Percentiles rank a stretch among this genome's conserved stretches.
Evolutionary conservation across 1,139 yeast species (phyloP).

Genomic region (Debaryomyces coudertii): DNA sequence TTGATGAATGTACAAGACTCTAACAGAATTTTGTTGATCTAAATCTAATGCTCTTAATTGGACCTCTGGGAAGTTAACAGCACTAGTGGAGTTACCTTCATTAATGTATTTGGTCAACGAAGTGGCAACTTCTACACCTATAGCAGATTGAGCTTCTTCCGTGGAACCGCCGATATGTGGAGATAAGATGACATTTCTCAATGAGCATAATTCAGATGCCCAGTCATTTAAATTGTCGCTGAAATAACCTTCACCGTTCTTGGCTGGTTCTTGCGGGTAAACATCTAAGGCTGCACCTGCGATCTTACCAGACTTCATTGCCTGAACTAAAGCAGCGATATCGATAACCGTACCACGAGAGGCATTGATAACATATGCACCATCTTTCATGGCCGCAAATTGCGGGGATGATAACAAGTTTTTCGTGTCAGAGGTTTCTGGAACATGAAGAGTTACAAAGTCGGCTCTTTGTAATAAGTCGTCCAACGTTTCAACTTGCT

Average conservation of each 20-base stretch:
- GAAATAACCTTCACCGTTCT: conserved; percentile 87
- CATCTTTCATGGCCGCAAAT: conserved; percentile 95
- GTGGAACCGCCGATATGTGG: conserved; percentile 99
- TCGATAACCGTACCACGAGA: conserved; percentile 98
- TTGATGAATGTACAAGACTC: conserved; percentile 94
- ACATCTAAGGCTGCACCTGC: conserved; percentile 99
- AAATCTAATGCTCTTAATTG: conserved; percentile 84
- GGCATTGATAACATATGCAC: conserved; percentile 92
- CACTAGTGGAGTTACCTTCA: conserved; percentile 95
- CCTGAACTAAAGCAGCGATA: conserved; percentile 88
- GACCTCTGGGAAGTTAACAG: conserved; percentile 99
- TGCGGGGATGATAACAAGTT: conserved; percentile 89
- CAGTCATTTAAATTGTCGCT: conserved; percentile 73
- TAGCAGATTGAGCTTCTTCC: conserved; percentile 97
- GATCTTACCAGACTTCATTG: conserved; percentile 88
- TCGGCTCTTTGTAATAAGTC: conserved; percentile 83
- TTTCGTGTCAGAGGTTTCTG: conserved; percentile 91
- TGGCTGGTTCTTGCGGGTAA: conserved; percentile 96
- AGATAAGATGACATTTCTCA: conserved; percentile 87
- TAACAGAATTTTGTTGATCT: conserved; percentile 86
- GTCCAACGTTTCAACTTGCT: conserved; percentile 83
- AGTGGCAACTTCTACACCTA: conserved; percentile 92
- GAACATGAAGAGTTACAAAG: conserved; percentile 92
- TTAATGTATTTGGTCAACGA: conserved; percentile 88
- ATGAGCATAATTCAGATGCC: conserved; percentile 79